Conservation (phyloP, 106 monocot species). For the Dendrobium nobile region DNA sequence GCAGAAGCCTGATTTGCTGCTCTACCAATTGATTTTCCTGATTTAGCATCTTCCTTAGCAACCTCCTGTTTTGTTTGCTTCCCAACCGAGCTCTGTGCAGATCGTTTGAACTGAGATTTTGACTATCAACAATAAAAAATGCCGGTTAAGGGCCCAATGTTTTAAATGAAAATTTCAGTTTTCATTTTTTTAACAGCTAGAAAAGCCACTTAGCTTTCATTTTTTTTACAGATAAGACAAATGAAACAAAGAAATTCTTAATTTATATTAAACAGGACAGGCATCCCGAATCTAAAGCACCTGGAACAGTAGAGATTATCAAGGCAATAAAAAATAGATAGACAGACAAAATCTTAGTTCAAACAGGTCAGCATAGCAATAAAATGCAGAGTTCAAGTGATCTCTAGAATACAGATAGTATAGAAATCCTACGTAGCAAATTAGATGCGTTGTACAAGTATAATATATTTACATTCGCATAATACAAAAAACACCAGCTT, state of each 20-base stretch:
- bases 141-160: not conserved
- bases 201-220: not conserved
- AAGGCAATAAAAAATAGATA: not conserved
- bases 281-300: not conserved
- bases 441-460: too few relatives aligned
- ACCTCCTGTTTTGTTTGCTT: constrained; percentile 60
- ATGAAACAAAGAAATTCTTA: not conserved
- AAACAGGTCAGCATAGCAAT: not conserved
- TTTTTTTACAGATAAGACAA: not conserved
- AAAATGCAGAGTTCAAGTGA: not conserved
- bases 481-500: too few relatives aligned
- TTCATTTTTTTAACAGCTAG: not conserved
- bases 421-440: too few relatives aligned
- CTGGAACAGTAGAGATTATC: not conserved
- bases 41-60: constrained; percentile 63
- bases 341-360: not conserved
- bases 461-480: too few relatives aligned
- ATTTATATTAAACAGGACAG: not conserved
- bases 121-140: constrained; percentile 26
- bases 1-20: constrained; percentile 30
- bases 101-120: constrained; percentile 54
- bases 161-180: not conserved
- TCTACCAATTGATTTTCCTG: constrained; percentile 51
- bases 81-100: constrained; percentile 29
- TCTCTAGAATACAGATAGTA: too few relatives aligned